phyloP scores from a whole-genome alignment of 345 rosid genomes.

The Syzygium oleosum region DNA sequence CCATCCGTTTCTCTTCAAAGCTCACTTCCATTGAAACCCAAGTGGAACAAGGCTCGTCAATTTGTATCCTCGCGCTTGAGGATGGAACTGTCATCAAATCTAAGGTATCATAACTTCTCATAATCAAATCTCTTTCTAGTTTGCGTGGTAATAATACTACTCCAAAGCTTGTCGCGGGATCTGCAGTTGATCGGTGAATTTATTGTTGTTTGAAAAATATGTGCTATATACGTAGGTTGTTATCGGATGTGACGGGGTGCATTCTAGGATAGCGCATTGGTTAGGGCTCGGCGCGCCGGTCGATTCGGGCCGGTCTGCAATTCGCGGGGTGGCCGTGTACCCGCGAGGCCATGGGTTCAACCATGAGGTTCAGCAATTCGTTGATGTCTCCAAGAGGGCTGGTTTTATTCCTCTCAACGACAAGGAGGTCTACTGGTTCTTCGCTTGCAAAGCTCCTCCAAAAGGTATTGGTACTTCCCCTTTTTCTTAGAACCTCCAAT shows the following conservation, averaged over 20 bases:
- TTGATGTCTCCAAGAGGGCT: conserved; percentile 14
- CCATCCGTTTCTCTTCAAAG: conserved; percentile 26
- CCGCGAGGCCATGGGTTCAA: conserved; percentile 19
- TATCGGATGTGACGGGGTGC: conserved; percentile 46
- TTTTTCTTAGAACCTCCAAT: background rate
- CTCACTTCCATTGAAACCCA: conserved; percentile 10
- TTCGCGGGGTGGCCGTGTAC: conserved; percentile 17
- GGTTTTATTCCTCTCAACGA: conserved; percentile 17
- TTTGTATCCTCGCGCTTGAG: conserved; percentile 5
- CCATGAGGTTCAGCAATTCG: conserved; percentile 1
- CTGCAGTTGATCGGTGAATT: background rate
- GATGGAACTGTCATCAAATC: conserved; percentile 29
- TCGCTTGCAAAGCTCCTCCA: conserved; percentile 2
- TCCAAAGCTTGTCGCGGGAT: background rate
- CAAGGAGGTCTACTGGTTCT: conserved; percentile 19
- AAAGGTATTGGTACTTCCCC: conserved; percentile 7
- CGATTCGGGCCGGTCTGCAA: conserved; percentile 16
- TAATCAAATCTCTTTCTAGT: background rate
- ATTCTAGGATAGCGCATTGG: conserved; percentile 25
- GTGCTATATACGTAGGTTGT: background rate
- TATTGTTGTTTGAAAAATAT: background rate
- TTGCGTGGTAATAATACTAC: background rate
- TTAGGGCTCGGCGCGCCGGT: conserved; percentile 16
- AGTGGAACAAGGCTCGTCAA: background rate
- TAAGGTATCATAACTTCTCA: background rate